These are phyloP conservation scores for Hyphodiscus sp. DNA, from an alignment of 2,329 filamentous ascomycete genomes.

Conservation along the genomic window DNA sequence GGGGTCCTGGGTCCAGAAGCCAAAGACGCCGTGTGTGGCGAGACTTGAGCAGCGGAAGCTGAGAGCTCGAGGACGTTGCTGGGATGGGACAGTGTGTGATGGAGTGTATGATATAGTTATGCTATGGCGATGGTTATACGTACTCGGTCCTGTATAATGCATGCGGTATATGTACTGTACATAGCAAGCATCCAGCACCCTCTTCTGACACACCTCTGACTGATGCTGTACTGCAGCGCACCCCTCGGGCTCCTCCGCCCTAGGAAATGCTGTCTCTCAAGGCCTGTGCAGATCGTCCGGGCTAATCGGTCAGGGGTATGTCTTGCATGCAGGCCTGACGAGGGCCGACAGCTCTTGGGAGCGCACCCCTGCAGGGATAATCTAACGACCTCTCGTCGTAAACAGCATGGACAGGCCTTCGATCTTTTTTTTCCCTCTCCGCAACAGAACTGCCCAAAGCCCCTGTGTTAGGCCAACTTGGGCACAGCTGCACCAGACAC, in stretches of 20 bases:
- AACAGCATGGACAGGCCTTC: slow-evolving; percentile 10
- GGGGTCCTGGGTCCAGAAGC: background rate
- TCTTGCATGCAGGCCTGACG: background rate
- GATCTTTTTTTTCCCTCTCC: slow-evolving; percentile 1
- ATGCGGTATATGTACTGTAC: no score
- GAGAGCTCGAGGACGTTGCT: background rate
- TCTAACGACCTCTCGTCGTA: slow-evolving; percentile 2
- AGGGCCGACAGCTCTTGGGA: no score
- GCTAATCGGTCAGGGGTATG: slow-evolving; percentile 1
- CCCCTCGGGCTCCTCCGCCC: no score
- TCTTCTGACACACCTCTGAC: background rate
- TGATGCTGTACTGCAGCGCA: no score
- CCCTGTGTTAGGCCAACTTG: background rate
- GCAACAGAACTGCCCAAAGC: background rate
- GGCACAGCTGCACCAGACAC: background rate
- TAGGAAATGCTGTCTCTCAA: background rate
- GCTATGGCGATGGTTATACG: no score
- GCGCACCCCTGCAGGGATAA: slow-evolving; percentile 2
- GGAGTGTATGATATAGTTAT: no score
- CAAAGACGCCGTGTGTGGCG: background rate
- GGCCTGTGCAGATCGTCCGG: background rate
- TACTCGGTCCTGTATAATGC: no score
- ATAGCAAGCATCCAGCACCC: background rate
- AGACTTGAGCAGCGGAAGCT: background rate
- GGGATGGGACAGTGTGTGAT: no score